Percentiles rank a stretch among this genome's conserved stretches.
These are phyloP conservation scores for Sclerospora graminicola DNA, from an alignment of 352 stramenopile genomes.

Conservation along the genomic window DNA sequence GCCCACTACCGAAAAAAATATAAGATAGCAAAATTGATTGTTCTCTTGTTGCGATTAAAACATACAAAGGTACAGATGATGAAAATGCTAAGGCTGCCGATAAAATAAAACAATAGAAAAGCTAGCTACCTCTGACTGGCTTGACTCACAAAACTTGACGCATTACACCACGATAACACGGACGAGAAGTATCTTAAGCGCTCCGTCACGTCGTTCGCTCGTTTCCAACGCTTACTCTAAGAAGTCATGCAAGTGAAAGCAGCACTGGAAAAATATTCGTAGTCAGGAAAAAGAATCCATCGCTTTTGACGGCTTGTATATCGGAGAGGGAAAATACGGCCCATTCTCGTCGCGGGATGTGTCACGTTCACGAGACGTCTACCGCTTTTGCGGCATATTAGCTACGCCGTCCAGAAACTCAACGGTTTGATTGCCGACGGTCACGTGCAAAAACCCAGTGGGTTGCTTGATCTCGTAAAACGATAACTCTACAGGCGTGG, in stretches of 20 bases:
- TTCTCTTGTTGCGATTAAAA: slow-evolving; percentile 20
- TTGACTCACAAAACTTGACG: slow-evolving; percentile 26
- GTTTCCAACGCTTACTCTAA: slow-evolving; percentile 8
- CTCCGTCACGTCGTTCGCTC: slow-evolving; percentile 13
- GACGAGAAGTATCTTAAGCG: slow-evolving; percentile 24
- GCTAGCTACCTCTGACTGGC: slow-evolving; percentile 21
- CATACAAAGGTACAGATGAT: slow-evolving; percentile 18
- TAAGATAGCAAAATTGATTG: slow-evolving; percentile 18
- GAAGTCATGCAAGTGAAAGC: not conserved
- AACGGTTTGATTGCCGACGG: slow-evolving; percentile 70
- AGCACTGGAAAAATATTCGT: slow-evolving; percentile 7
- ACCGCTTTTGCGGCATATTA: slow-evolving; percentile 78
- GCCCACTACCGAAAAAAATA: not conserved
- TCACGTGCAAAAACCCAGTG: slow-evolving; percentile 72
- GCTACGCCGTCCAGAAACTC: slow-evolving; percentile 74
- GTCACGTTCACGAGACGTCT: slow-evolving; percentile 23
- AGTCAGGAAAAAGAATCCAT: slow-evolving; percentile 16
- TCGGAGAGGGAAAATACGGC: slow-evolving; percentile 1
- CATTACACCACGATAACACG: slow-evolving; percentile 22
- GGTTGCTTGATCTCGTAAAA: slow-evolving; percentile 83
- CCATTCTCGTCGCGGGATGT: slow-evolving; percentile 10
- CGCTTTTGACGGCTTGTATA: slow-evolving; percentile 14
- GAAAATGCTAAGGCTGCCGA: slow-evolving; percentile 18
- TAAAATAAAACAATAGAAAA: slow-evolving; percentile 30
- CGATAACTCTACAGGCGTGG: slow-evolving; percentile 65